A percentile compares a stretch with the other conserved stretches of the same genome.
These are phyloP conservation scores for Taphrina confusa DNA, from an alignment of 1,139 yeast genomes.

Conservation along the genomic window DNA sequence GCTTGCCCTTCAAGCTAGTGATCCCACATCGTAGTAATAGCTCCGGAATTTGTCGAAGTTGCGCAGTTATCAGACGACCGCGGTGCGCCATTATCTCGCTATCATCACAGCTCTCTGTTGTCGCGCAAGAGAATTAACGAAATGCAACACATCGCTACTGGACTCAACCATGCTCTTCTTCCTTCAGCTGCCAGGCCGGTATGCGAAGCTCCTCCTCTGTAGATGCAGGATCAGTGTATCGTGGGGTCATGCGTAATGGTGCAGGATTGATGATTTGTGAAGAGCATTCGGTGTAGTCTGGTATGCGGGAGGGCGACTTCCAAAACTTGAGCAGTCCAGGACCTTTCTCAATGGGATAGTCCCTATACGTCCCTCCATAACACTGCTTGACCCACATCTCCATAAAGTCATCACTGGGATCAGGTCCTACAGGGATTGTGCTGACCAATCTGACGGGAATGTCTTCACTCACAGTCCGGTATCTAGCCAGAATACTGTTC, in stretches of 20 bases:
- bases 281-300: not conserved
- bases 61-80: too few relatives aligned
- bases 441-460: not conserved
- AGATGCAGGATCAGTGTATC: not conserved
- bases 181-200: not conserved
- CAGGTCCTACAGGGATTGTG: not conserved
- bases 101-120: too few relatives aligned
- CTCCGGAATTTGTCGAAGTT: too few relatives aligned
- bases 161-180: not conserved
- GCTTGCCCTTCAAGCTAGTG: too few relatives aligned
- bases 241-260: not conserved
- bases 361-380: too few relatives aligned
- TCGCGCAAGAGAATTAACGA: too few relatives aligned
- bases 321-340: not conserved
- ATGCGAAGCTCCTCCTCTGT: not conserved
- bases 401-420: not conserved
- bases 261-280: not conserved
- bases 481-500: too few relatives aligned
- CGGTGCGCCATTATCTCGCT: too few relatives aligned
- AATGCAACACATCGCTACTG: too few relatives aligned
- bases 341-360: too few relatives aligned
- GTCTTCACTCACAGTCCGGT: not conserved
- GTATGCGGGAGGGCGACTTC: not conserved
- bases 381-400: not conserved
- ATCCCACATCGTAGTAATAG: too few relatives aligned